phyloP scores from a whole-genome alignment of 2,329 filamentous ascomycete genomes.

The Amauroascus niger region DNA sequence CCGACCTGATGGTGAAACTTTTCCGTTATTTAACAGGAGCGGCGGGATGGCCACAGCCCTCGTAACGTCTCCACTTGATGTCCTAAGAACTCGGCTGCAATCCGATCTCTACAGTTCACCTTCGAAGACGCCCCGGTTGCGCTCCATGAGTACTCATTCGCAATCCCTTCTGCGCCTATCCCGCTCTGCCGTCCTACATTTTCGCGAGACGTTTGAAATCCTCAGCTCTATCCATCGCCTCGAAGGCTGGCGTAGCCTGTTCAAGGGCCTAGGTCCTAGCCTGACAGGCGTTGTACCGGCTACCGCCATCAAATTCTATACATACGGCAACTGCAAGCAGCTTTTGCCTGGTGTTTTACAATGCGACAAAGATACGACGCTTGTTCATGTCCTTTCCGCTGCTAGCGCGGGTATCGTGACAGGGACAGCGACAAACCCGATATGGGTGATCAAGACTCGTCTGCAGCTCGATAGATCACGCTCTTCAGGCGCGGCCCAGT shows the following conservation, averaged over 20 bases:
- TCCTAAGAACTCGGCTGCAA: constrained; percentile 84
- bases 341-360: constrained; percentile 42
- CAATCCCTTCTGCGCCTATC: constrained; percentile 50
- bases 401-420: constrained; percentile 72
- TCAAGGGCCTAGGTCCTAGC: constrained; percentile 87
- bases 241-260: constrained; percentile 78
- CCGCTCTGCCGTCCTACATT: constrained; percentile 49
- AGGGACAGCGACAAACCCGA: constrained; percentile 84
- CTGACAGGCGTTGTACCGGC: constrained; percentile 83
- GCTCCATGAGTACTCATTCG: constrained; percentile 55
- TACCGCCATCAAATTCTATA: constrained; percentile 84
- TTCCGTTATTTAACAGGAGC: constrained; percentile 3
- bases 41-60: constrained; percentile 85
- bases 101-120: constrained; percentile 65
- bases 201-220: constrained; percentile 78
- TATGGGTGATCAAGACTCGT: constrained; percentile 92
- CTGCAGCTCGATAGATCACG: constrained; percentile 84
- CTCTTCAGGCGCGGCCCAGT: constrained; percentile 57
- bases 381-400: constrained; percentile 62
- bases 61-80: constrained; percentile 89
- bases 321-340: constrained; percentile 84
- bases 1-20: not conserved
- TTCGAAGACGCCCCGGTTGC: constrained; percentile 25
- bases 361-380: constrained; percentile 46
- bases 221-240: constrained; percentile 66